A percentile compares a stretch with the other conserved stretches of the same genome.
Evolutionary conservation across 2,329 filamentous ascomycete genomes (phyloP).

Genomic region (Trichoderma guizhouense): DNA sequence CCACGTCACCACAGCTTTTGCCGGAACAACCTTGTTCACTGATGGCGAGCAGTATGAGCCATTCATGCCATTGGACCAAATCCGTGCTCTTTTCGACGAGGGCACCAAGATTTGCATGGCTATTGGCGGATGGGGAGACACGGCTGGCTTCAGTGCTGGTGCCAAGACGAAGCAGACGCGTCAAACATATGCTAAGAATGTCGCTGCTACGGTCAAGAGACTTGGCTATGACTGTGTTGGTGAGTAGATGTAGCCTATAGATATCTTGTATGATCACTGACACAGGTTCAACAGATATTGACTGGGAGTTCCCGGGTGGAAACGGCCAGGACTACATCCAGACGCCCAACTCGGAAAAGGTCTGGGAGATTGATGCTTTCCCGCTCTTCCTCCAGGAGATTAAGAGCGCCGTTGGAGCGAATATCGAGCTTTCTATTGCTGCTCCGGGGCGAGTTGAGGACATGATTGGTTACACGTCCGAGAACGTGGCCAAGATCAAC

Average conservation of each 20-base stretch:
- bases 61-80: conserved; percentile 49
- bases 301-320: conserved; percentile 63
- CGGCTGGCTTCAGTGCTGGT: conserved; percentile 50
- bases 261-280: not conserved
- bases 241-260: conserved; percentile 28
- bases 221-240: conserved; percentile 60
- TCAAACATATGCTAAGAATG: conserved; percentile 53
- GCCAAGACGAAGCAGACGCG: conserved; percentile 47
- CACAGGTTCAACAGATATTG: conserved; percentile 47
- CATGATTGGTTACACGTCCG: conserved; percentile 63
- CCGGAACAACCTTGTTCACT: conserved; percentile 48
- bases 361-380: conserved; percentile 58
- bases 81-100: conserved; percentile 50
- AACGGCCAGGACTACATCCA: conserved; percentile 68
- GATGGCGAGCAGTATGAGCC: conserved; percentile 45
- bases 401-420: conserved; percentile 55
- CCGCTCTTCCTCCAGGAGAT: conserved; percentile 59
- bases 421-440: conserved; percentile 60
- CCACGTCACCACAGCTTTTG: conserved; percentile 55
- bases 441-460: conserved; percentile 61
- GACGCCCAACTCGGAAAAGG: conserved; percentile 56
- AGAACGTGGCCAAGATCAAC: conserved; percentile 57
- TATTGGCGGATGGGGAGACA: conserved; percentile 65
- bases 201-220: conserved; percentile 50
- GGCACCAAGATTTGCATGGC: conserved; percentile 60